Percentiles rank a stretch among this genome's conserved stretches.
phyloP scores from a whole-genome alignment of 441 rosid genomes.

The Euphorbia schlechtendalii region DNA sequence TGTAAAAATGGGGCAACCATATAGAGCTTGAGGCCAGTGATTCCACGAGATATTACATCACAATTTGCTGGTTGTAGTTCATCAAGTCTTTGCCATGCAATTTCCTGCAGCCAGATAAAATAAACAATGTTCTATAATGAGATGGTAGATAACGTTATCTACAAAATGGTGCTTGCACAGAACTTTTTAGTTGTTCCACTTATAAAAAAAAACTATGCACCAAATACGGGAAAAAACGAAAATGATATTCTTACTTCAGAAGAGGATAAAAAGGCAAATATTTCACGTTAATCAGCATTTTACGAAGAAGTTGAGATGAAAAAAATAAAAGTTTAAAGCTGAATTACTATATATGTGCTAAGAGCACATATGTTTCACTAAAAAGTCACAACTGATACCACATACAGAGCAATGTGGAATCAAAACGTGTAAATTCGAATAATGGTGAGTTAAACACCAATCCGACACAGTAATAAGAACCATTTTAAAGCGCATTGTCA shows the following conservation, averaged over 20 bases:
- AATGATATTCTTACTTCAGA: too few species aligned
- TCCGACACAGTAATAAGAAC: background rate
- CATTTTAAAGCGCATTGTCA: background rate
- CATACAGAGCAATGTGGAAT: background rate
- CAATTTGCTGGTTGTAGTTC: slow-evolving; percentile 71
- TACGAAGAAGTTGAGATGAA: background rate
- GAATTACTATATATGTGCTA: background rate
- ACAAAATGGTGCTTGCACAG: background rate
- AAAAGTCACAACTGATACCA: background rate
- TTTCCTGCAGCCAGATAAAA: slow-evolving; percentile 54
- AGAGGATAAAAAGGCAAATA: background rate
- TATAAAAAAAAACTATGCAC: background rate
- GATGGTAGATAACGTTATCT: background rate
- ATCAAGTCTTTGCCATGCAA: slow-evolving; percentile 89
- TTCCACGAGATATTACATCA: slow-evolving; percentile 78
- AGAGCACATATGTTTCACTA: background rate
- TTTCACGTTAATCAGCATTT: background rate
- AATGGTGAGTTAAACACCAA: background rate
- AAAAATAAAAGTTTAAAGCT: background rate
- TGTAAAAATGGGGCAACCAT: slow-evolving; percentile 92
- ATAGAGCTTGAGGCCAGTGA: slow-evolving; percentile 84
- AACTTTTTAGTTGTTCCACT: too few species aligned
- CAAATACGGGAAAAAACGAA: background rate
- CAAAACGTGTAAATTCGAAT: background rate
- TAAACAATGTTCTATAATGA: slow-evolving; percentile 4